phyloP scores from a whole-genome alignment of 495 filamentous ascomycete species.

The Xylaria venustula region DNA sequence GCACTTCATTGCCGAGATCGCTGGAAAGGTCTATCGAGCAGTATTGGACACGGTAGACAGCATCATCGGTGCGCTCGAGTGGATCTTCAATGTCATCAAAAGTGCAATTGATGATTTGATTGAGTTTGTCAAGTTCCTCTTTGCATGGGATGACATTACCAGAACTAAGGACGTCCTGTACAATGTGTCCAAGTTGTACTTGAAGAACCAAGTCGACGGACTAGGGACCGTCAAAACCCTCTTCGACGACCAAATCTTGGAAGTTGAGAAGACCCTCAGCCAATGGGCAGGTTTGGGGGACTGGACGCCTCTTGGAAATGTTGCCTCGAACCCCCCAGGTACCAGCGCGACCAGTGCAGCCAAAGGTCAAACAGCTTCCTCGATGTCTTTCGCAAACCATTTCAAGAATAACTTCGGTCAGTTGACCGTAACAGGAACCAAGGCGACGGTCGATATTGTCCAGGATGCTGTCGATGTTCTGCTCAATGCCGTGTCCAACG shows the following conservation, averaged over 20 bases:
- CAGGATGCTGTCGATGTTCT: background rate
- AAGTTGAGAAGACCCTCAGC: conserved; percentile 7
- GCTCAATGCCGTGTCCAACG: background rate
- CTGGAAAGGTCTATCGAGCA: conserved; percentile 5
- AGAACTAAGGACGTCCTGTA: conserved; percentile 12
- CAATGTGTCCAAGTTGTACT: background rate
- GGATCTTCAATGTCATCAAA: conserved; percentile 8
- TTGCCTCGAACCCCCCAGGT: background rate
- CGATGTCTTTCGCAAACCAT: conserved; percentile 10
- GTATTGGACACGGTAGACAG: conserved; percentile 8
- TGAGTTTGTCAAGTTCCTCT: conserved; percentile 9
- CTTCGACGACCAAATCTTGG: background rate
- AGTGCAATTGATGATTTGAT: conserved; percentile 1
- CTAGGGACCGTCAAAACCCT: background rate
- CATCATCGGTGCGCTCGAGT: conserved; percentile 13
- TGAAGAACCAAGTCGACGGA: background rate
- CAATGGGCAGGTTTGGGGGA: conserved; percentile 12
- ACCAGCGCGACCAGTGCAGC: background rate
- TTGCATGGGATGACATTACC: conserved; percentile 12
- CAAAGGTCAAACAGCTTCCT: conserved; percentile 5
- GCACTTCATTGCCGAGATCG: conserved; percentile 9
- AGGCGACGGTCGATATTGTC: background rate
- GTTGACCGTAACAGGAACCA: background rate
- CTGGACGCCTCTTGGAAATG: conserved; percentile 3
- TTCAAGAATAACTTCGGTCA: conserved; percentile 7